Conservation (phyloP, 2,329 filamentous ascomycete species). For the Colletotrichum liriopes region DNA sequence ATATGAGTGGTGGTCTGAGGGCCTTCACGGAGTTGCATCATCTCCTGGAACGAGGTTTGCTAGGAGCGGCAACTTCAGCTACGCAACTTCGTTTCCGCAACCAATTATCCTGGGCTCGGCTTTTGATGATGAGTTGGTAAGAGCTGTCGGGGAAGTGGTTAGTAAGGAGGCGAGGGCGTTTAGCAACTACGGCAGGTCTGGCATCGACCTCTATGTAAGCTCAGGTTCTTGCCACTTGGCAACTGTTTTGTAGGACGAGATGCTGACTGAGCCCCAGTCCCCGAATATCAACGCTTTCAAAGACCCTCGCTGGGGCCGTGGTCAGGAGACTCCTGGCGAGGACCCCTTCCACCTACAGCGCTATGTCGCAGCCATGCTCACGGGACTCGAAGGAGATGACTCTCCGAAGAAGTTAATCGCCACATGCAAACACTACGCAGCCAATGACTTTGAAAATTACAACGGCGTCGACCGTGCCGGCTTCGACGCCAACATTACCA, state of each 20-base stretch:
- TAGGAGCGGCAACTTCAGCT: slow-evolving; percentile 68
- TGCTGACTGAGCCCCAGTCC: slow-evolving; percentile 52
- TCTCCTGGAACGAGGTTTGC: slow-evolving; percentile 68
- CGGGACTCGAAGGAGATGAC: slow-evolving; percentile 63
- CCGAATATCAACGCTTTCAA: slow-evolving; percentile 78
- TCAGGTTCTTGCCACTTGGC: no score
- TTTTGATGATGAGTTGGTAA: slow-evolving; percentile 75
- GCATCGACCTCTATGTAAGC: slow-evolving; percentile 68
- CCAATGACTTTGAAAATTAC: slow-evolving; percentile 69
- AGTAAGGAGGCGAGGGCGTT: slow-evolving; percentile 76
- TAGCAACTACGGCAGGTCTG: slow-evolving; percentile 70
- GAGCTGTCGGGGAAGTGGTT: slow-evolving; percentile 69
- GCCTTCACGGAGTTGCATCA: slow-evolving; percentile 72
- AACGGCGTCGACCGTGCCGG: slow-evolving; percentile 60
- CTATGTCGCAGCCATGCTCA: slow-evolving; percentile 68
- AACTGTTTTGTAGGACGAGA: background rate
- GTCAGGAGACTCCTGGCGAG: slow-evolving; percentile 73
- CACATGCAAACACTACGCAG: slow-evolving; percentile 74
- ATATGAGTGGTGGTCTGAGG: slow-evolving; percentile 76
- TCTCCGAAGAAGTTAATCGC: slow-evolving; percentile 61
- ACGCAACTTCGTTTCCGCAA: slow-evolving; percentile 76
- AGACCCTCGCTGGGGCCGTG: slow-evolving; percentile 75
- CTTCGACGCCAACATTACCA: slow-evolving; percentile 70
- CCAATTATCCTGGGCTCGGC: slow-evolving; percentile 75
- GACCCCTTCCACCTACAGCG: slow-evolving; percentile 65